These are phyloP conservation scores for Phellinidium pouzarii DNA, from an alignment of 1,284 basidiomycete species.

Conservation along the genomic window DNA sequence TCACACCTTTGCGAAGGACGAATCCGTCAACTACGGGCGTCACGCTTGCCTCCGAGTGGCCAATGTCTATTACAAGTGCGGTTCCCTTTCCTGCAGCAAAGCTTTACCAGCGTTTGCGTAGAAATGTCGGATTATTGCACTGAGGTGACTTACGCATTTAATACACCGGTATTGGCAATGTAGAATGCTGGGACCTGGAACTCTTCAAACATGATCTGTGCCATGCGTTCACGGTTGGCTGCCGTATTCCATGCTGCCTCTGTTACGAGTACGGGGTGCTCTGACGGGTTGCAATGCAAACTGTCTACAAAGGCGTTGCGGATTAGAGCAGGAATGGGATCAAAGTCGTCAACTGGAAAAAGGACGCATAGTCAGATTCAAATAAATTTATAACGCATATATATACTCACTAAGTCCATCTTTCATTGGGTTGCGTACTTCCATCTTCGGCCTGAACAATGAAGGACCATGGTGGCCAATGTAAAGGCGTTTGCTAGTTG, in stretches of 20 bases:
- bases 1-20: conserved; percentile 85
- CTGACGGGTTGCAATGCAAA: conserved; percentile 65
- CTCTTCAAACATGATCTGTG: conserved; percentile 96
- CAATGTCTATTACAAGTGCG: conserved; percentile 91
- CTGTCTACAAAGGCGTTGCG: conserved; percentile 70
- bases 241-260: conserved; percentile 96
- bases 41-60: conserved; percentile 82
- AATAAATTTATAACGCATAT: conserved; percentile 6
- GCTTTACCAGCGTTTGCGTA: conserved; percentile 32
- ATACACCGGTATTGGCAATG: conserved; percentile 92
- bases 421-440: conserved; percentile 77
- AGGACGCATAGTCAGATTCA: background rate
- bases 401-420: conserved; percentile 76
- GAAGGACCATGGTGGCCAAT: conserved; percentile 89
- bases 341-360: conserved; percentile 68
- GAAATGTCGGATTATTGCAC: too few relatives aligned
- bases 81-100: conserved; percentile 97
- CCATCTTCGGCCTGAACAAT: conserved; percentile 87
- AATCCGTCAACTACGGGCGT: conserved; percentile 98
- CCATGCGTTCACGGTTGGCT: conserved; percentile 85
- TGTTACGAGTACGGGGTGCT: conserved; percentile 91
- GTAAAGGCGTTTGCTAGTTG: conserved; percentile 50
- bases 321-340: conserved; percentile 67
- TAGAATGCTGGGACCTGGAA: conserved; percentile 95
- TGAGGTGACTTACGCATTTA: conserved; percentile 76